Conservation (phyloP, 306 rosid species). For the Dalbergia oliveri region DNA sequence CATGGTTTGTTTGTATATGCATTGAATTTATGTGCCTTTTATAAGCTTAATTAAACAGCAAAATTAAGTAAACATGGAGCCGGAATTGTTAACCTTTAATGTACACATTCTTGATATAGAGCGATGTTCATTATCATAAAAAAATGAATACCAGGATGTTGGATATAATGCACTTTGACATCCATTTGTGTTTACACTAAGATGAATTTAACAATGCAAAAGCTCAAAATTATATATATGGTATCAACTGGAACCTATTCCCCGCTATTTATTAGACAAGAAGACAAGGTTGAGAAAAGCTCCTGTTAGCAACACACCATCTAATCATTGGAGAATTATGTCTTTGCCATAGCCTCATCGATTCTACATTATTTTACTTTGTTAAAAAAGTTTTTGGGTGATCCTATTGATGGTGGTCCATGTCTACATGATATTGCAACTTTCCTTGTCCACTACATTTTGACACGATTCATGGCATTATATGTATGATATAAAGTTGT, state of each 20-base stretch:
- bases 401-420: constrained; percentile 59
- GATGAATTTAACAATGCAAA: constrained; percentile 36
- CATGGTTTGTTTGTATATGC: constrained; percentile 7
- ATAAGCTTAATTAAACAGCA: background rate
- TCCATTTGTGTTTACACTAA: constrained; percentile 17
- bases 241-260: constrained; percentile 52
- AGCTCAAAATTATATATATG: constrained; percentile 29
- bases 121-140: background rate
- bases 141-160: background rate
- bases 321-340: constrained; percentile 57
- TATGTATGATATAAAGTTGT: constrained; percentile 40
- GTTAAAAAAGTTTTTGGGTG: constrained; percentile 49
- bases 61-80: background rate
- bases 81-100: background rate
- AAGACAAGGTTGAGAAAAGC: constrained; percentile 51
- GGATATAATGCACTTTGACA: constrained; percentile 20
- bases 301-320: constrained; percentile 43
- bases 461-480: constrained; percentile 27
- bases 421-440: constrained; percentile 42
- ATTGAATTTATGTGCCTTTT: background rate
- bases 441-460: constrained; percentile 42
- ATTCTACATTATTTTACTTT: constrained; percentile 48
- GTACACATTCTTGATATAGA: background rate
- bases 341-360: constrained; percentile 43
- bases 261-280: constrained; percentile 47